phyloP scores from a whole-genome alignment of 768 basidiomycete genomes.

The Pisolithus microcarpus region DNA sequence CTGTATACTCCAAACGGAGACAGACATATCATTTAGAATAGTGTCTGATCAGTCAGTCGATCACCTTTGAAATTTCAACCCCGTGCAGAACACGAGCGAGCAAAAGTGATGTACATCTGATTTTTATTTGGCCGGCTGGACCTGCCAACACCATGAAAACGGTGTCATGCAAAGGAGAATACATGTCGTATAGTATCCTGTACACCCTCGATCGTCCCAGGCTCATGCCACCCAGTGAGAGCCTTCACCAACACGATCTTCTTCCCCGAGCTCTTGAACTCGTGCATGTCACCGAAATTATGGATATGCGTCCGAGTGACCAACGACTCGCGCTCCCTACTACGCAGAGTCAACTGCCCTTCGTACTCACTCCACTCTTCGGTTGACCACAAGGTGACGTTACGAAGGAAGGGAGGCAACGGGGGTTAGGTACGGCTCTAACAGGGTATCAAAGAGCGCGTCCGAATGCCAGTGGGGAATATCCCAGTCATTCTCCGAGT shows the following conservation, averaged over 20 bases:
- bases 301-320: conserved; percentile 40
- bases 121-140: no score
- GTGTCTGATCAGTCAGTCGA: no score
- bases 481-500: conserved; percentile 68
- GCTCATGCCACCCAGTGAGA: conserved; percentile 47
- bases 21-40: no score
- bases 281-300: conserved; percentile 45
- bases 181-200: conserved; percentile 48
- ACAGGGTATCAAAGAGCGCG: conserved; percentile 57
- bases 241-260: conserved; percentile 55
- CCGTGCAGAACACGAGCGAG: neutral
- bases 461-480: conserved; percentile 67
- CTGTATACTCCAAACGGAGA: no score
- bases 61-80: neutral
- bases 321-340: conserved; percentile 34
- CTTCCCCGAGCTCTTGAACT: conserved; percentile 39
- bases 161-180: conserved; percentile 17
- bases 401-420: conserved; percentile 31
- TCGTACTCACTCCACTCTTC: conserved; percentile 42
- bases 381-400: conserved; percentile 21
- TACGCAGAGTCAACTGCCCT: conserved; percentile 35
- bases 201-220: conserved; percentile 59
- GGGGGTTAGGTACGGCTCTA: conserved; percentile 56
- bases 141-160: neutral
- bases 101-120: neutral